Evolutionary conservation across 495 filamentous ascomycete species (phyloP), one percentile per base, ranked within the genome.

Genomic region (Letharia lupina): DNA sequence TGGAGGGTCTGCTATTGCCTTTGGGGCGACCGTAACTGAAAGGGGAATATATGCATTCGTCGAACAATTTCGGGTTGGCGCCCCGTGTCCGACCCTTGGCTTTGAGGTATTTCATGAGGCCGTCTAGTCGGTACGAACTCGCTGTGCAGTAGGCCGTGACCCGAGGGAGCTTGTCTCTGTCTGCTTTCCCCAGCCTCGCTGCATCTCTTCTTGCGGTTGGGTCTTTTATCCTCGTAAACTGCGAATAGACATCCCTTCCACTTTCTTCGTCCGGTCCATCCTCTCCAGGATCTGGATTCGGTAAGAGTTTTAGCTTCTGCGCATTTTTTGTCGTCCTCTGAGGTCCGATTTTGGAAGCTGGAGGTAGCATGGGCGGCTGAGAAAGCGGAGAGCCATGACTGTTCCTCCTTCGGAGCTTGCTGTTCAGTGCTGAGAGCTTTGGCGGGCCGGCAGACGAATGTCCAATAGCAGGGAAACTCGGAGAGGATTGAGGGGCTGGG

Each of bases 71-170:
- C 13, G 94, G 92, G 65, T 85, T 88, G 5, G 94, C 83, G 4
- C 91, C 90, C 62, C 89, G 83, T 48, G 81, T 83, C 69, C 87
- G 88, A 35, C 82, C 81, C 60, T 90, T 81, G 13, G 90, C 89
- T 75, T 98, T 98, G 41, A 98, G 77, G 71, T 91, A 98, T 63
- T 87, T 84, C 83, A 96, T 88, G 52, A 97, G 79, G 7, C 86
- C 87, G 10, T 96, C 93, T 75, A 96, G 84, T 66, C 91, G 86
- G 72, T 97, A 97, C 16, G 84, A 88, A 74, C 89, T 90, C 37
- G 95, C 91, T 1, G 95, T 98, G 71, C 93, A 96, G 77, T 97
- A 98, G 23, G 94, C 94, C 35, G 94, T 97, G 6, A 98, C 94
- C 63, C 94, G 79, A 4, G 94, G 94, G 58, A 98, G 77, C 67